A percentile compares a stretch with the other conserved stretches of the same genome.
Conservation (phyloP, 306 rosid species). For the Lablab purpureus region DNA sequence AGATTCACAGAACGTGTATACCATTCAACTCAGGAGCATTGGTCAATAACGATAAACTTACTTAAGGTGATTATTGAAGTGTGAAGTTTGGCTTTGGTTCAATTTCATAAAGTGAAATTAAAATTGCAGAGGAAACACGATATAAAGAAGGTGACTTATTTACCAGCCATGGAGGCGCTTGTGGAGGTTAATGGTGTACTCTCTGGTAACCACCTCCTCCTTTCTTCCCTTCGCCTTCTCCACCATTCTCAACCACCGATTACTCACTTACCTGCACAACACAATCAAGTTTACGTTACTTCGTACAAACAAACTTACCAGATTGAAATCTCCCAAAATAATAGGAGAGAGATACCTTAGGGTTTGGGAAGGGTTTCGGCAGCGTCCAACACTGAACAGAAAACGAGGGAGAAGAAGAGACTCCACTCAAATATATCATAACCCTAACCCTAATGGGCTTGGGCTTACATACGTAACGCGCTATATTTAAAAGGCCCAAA, state of each 20-base stretch:
- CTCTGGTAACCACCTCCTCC: slow-evolving; percentile 92
- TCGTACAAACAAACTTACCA: not conserved
- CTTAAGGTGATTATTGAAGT: not conserved
- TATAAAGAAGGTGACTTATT: not conserved
- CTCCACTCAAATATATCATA: slow-evolving; percentile 12
- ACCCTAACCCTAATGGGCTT: slow-evolving; percentile 29
- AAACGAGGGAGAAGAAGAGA: not conserved
- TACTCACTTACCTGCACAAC: slow-evolving; percentile 49
- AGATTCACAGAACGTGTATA: not conserved
- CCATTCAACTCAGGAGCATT: not conserved
- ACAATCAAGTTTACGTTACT: not conserved
- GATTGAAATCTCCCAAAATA: not conserved
- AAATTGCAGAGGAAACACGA: not conserved
- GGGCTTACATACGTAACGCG: not conserved
- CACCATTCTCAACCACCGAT: slow-evolving; percentile 64
- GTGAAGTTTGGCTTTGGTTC: not conserved
- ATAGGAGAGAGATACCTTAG: not conserved
- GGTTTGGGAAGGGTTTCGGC: slow-evolving; percentile 16
- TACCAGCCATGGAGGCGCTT: slow-evolving; percentile 96
- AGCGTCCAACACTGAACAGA: slow-evolving; percentile 6
- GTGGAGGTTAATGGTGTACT: slow-evolving; percentile 96
- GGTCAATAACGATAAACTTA: not conserved
- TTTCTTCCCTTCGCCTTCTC: slow-evolving; percentile 82
- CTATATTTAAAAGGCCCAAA: not conserved
- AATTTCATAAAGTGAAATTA: not conserved